Evolutionary conservation across 225 moss, liverwort and hornwort genomes (phyloP).

Genomic region (Lunularia cruciata): DNA sequence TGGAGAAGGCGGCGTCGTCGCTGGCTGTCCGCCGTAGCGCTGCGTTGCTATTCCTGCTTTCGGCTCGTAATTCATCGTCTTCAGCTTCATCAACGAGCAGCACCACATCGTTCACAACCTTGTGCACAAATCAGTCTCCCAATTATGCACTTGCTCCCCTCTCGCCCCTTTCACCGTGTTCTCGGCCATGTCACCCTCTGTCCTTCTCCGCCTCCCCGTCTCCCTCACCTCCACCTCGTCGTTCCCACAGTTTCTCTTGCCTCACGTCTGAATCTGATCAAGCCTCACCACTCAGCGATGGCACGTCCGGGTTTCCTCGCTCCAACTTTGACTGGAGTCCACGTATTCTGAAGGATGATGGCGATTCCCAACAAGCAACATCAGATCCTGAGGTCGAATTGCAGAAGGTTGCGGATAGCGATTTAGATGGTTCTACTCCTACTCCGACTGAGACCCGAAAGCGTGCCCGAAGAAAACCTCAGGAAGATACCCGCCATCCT

Average conservation of each 20-base stretch:
- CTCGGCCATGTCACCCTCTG: constrained; percentile 19
- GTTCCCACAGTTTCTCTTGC: constrained; percentile 21
- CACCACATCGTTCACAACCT: background rate
- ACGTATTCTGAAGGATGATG: constrained; percentile 31
- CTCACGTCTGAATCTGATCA: constrained; percentile 34
- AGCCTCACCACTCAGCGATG: constrained; percentile 29
- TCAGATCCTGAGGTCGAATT: constrained; percentile 12
- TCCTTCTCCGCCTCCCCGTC: constrained; percentile 23
- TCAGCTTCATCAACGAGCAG: background rate
- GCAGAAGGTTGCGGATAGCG: background rate
- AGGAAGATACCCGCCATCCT: constrained; percentile 44
- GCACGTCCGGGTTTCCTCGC: constrained; percentile 18
- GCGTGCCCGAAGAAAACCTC: constrained; percentile 39
- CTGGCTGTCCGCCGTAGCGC: constrained; percentile 35
- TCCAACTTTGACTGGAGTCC: constrained; percentile 27
- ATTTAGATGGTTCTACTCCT: background rate
- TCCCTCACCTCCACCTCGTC: background rate
- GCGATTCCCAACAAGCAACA: constrained; percentile 26
- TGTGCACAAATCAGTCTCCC: background rate
- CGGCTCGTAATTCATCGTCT: constrained; percentile 8
- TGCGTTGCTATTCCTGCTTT: constrained; percentile 27
- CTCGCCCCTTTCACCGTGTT: constrained; percentile 41
- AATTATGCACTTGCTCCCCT: constrained; percentile 14
- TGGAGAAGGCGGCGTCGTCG: constrained; percentile 30
- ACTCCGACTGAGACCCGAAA: constrained; percentile 24